Base-by-base conservation (phyloP, 2,329 filamentous ascomycete species). In the Diplodia scrobiculata region DNA sequence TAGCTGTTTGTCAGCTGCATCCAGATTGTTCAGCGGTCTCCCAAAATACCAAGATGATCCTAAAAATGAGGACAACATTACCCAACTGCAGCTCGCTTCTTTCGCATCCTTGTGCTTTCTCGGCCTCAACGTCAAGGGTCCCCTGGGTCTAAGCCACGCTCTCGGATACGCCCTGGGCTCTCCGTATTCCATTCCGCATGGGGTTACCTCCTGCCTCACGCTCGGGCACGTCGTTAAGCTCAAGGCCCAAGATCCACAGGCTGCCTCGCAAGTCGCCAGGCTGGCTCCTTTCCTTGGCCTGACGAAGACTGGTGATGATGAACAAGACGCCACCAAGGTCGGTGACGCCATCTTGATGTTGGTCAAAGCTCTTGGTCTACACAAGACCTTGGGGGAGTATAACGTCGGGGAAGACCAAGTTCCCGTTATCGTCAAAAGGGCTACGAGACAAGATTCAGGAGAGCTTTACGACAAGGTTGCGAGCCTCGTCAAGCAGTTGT, bases 151-250 rank as follows among this genome's bases (percentile, higher is more conserved):
- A 2, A 77, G 72, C 2, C 82, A 83, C 66, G 73, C 75, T 0
- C 68, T 83, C 59, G 81, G 81, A 0, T 84, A 86, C 69, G 83
- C 84, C 0, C 73, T 87, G 2, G 84, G 84, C 0, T 80, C 77
- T 2, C 84, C 84, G 0, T 86, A 86, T 68, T 72, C 76, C 0
- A 86, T 87, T 47, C 84, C 84, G 0, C 84, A 86, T 68, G 84
- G 84, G 0, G 80, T 84, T 53, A 86, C 84, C 0, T 82, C 79
- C 1, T 85, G 84, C 69, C 70, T 86, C 54, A 85, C 83, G 0
- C 76, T 86, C 0, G 82, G 82, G 0, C 81, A 83, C 65, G 84
- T 86, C 0, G 79, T 85, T 3, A 83, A 82, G 72, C 73, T 86
- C 21, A 85, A 85, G 69, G 81, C 83, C 0, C 68, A 75, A 52